Percentiles rank a stretch among this genome's conserved stretches.
These are phyloP conservation scores for Bacidia rubella DNA, from an alignment of 495 filamentous ascomycete species.

Conservation along the genomic window DNA sequence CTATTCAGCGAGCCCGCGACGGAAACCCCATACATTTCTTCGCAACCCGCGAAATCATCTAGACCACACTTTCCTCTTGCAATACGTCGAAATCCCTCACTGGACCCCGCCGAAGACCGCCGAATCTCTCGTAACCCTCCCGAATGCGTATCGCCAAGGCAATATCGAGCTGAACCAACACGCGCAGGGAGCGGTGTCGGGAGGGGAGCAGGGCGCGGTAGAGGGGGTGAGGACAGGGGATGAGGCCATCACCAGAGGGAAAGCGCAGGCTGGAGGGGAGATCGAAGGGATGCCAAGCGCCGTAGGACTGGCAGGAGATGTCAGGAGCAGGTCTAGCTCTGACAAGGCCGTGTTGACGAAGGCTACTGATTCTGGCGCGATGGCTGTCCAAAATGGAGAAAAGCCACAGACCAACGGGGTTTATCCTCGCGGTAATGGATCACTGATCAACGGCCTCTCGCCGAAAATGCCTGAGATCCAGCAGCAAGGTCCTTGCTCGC, in stretches of 20 bases:
- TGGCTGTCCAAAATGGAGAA: slow-evolving; percentile 6
- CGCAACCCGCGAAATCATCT: not conserved
- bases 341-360: not conserved
- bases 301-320: not conserved
- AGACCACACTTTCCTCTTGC: no score
- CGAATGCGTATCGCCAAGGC: slow-evolving; percentile 13
- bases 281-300: slow-evolving; percentile 14
- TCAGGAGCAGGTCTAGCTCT: not conserved
- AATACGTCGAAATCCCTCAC: not conserved
- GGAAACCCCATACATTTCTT: not conserved
- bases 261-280: not conserved
- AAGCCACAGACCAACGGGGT: slow-evolving; percentile 11
- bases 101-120: not conserved
- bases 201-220: slow-evolving; percentile 10
- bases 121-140: not conserved
- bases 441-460: slow-evolving; percentile 10
- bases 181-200: slow-evolving; percentile 8
- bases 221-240: slow-evolving; percentile 8
- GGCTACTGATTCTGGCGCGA: not conserved
- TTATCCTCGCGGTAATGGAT: slow-evolving; percentile 2
- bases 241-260: not conserved
- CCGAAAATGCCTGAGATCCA: not conserved
- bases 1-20: not conserved
- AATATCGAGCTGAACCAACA: slow-evolving; percentile 16
- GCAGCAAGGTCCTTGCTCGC: not conserved